phyloP scores from a whole-genome alignment of 768 basidiomycete genomes.

The Pleurotus tuber-regium region DNA sequence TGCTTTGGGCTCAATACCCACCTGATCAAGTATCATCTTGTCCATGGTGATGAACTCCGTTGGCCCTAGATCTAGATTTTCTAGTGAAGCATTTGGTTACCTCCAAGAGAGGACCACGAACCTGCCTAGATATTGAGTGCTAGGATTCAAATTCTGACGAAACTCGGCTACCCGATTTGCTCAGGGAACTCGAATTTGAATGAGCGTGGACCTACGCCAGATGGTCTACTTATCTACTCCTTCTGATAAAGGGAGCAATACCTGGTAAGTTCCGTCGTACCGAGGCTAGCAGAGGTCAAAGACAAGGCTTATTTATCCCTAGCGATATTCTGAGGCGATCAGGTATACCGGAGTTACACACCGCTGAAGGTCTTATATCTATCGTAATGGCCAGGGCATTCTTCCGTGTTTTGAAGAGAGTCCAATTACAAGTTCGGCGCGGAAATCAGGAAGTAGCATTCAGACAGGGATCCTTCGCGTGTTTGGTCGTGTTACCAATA shows the following conservation, averaged over 20 bases:
- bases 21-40: constrained; percentile 35
- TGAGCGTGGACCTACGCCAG: not conserved
- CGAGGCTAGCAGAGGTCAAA: constrained; percentile 22
- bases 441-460: too few relatives aligned
- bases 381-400: too few relatives aligned
- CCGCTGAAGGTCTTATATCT: too few relatives aligned
- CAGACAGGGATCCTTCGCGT: too few relatives aligned
- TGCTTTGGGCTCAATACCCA: constrained; percentile 36
- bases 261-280: constrained; percentile 34
- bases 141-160: not conserved
- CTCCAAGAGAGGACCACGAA: constrained; percentile 1
- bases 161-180: too few relatives aligned
- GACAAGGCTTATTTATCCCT: too few relatives aligned
- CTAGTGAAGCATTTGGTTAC: constrained; percentile 1
- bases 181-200: constrained; percentile 35
- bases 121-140: constrained; percentile 4
- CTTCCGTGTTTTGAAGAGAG: too few relatives aligned
- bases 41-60: constrained; percentile 42
- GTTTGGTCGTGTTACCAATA: too few relatives aligned
- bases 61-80: constrained; percentile 19
- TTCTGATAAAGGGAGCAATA: constrained; percentile 14
- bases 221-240: not conserved
- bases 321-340: too few relatives aligned
- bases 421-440: too few relatives aligned
- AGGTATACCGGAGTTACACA: too few relatives aligned